Conservation (phyloP, 2,329 filamentous ascomycete species). For the Tolypocladium inflatum region DNA sequence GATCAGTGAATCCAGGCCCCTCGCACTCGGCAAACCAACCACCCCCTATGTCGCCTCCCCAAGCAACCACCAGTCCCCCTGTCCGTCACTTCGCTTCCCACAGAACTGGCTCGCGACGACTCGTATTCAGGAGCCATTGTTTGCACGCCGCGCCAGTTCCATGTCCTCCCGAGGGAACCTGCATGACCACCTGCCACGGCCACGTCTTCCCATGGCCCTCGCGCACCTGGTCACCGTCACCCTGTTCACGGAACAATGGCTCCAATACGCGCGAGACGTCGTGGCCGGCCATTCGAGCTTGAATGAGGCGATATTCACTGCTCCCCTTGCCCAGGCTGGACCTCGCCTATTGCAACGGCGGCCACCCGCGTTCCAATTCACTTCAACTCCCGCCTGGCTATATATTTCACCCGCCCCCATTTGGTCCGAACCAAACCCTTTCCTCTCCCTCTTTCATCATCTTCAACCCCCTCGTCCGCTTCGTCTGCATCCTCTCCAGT, state of each 20-base stretch:
- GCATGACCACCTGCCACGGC: not conserved
- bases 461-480: not conserved
- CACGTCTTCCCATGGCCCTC: not conserved
- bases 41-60: not conserved
- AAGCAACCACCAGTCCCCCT: not conserved
- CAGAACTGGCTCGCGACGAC: not conserved
- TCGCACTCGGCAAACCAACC: not conserved
- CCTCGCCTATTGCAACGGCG: not conserved
- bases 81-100: not conserved
- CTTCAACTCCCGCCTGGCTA: not conserved
- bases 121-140: not conserved
- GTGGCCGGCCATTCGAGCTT: no score
- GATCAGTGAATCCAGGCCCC: not conserved
- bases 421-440: not conserved
- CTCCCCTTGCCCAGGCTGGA: not conserved
- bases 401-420: not conserved
- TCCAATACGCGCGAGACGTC: not conserved
- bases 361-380: not conserved
- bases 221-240: not conserved
- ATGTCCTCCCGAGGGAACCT: not conserved
- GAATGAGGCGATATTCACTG: not conserved
- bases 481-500: not conserved
- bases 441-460: not conserved
- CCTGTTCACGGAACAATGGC: not conserved
- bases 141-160: not conserved